Evolutionary conservation across 257 asterid species (phyloP).

Genomic region (Nyctanthes arbortristis): DNA sequence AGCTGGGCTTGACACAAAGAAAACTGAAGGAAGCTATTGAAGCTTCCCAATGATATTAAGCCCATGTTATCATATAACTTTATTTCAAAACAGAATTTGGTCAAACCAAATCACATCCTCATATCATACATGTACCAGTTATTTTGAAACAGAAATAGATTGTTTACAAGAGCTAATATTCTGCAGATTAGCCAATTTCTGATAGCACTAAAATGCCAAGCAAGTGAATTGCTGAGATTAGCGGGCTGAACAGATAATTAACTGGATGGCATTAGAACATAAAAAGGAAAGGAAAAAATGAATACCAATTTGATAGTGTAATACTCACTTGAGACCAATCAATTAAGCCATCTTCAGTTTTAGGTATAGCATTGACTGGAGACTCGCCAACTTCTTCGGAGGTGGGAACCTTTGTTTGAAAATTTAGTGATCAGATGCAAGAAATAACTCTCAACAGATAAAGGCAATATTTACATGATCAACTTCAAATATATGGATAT

Average conservation of each 20-base stretch:
- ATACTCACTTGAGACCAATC: slow-evolving; percentile 91
- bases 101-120: no score
- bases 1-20: not conserved
- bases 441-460: slow-evolving; percentile 5
- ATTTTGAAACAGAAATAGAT: no score
- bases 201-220: not conserved
- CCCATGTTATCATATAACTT: no score
- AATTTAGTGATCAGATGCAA: slow-evolving; percentile 10
- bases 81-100: no score
- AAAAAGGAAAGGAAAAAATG: slow-evolving; percentile 6
- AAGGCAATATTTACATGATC: slow-evolving; percentile 9
- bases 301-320: slow-evolving; percentile 17
- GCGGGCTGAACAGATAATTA: slow-evolving; percentile 5
- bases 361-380: slow-evolving; percentile 75
- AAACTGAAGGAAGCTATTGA: not conserved
- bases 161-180: no score
- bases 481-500: slow-evolving; percentile 8
- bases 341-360: slow-evolving; percentile 66
- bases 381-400: slow-evolving; percentile 58
- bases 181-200: not conserved
- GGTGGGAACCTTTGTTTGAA: slow-evolving; percentile 66
- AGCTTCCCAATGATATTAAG: not conserved
- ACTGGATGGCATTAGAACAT: slow-evolving; percentile 6
- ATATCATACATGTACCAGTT: no score
- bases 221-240: not conserved